phyloP scores from a whole-genome alignment of 1,139 yeast genomes.

The Debaryomycetaceae sp. region DNA sequence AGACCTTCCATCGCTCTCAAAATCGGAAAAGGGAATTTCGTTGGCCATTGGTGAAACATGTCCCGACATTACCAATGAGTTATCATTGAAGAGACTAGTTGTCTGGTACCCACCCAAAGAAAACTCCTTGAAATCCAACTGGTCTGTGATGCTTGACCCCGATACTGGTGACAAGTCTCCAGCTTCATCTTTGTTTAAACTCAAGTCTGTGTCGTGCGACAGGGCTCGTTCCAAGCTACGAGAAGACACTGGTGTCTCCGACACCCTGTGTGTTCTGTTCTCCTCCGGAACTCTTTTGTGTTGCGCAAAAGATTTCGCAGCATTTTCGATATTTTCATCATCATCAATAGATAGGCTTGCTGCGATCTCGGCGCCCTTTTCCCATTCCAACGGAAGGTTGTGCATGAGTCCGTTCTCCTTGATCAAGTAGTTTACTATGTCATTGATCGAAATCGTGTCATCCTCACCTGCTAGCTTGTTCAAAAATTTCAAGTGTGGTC shows the following conservation, averaged over 20 bases:
- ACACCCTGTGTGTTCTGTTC: constrained; percentile 1
- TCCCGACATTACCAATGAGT: constrained; percentile 12
- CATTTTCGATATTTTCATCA: constrained; percentile 19
- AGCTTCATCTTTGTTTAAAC: background rate
- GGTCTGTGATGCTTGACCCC: constrained; percentile 7
- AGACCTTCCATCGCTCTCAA: constrained; percentile 22
- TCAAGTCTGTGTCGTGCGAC: background rate
- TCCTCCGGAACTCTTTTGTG: constrained; percentile 17
- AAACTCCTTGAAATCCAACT: constrained; percentile 13
- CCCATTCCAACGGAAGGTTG: constrained; percentile 45
- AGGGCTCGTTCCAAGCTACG: background rate
- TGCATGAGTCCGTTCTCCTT: constrained; percentile 33
- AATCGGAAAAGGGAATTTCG: constrained; percentile 16
- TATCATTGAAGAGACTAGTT: constrained; percentile 10
- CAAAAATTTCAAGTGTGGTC: constrained; percentile 34
- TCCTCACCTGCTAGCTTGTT: constrained; percentile 10
- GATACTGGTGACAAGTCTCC: constrained; percentile 4
- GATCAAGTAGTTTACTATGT: constrained; percentile 44
- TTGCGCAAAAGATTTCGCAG: constrained; percentile 31
- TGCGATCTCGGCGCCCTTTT: constrained; percentile 40
- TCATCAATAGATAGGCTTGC: constrained; percentile 24
- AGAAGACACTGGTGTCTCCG: constrained; percentile 1
- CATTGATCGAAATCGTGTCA: constrained; percentile 43
- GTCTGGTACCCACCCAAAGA: constrained; percentile 19
- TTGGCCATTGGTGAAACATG: constrained; percentile 2